phyloP scores from a whole-genome alignment of 495 filamentous ascomycete species.

The Talaromyces adpressus region DNA sequence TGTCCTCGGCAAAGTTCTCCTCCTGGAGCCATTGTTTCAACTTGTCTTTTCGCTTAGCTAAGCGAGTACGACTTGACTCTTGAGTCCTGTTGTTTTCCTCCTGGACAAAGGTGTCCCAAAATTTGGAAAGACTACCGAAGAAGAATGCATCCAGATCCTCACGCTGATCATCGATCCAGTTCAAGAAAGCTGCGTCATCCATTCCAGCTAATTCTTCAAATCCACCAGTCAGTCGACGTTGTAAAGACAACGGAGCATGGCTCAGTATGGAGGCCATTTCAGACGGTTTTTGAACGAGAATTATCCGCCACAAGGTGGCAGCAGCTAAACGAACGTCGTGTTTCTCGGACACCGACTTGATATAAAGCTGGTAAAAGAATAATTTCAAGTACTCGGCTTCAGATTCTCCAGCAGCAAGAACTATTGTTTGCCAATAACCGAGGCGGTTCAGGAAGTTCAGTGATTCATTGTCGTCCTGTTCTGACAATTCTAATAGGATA shows the following conservation, averaged over 20 bases:
- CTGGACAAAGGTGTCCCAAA: constrained; percentile 78
- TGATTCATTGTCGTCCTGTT: constrained; percentile 64
- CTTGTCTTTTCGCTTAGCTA: constrained; percentile 70
- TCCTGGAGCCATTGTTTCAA: constrained; percentile 70
- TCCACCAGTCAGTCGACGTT: constrained; percentile 62
- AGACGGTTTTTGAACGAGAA: constrained; percentile 88
- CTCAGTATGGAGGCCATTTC: constrained; percentile 67
- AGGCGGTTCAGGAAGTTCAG: constrained; percentile 71
- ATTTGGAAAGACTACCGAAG: constrained; percentile 65
- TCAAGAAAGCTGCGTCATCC: constrained; percentile 78
- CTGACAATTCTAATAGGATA: constrained; percentile 72
- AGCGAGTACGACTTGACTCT: constrained; percentile 59
- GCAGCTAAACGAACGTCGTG: constrained; percentile 65
- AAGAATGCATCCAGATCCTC: constrained; percentile 75
- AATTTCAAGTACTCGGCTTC: constrained; percentile 73
- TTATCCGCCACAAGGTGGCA: constrained; percentile 78
- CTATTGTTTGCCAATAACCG: constrained; percentile 89
- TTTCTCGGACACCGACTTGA: constrained; percentile 61
- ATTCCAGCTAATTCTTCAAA: constrained; percentile 80
- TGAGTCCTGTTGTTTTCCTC: constrained; percentile 71
- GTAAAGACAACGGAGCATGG: constrained; percentile 59
- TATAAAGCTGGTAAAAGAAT: constrained; percentile 85
- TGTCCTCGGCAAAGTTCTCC: constrained; percentile 58
- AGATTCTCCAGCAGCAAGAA: constrained; percentile 66
- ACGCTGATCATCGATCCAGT: constrained; percentile 82